Evolutionary conservation across 805 yeast genomes (phyloP).

Genomic region (Tanozyma kutaoensis): DNA sequence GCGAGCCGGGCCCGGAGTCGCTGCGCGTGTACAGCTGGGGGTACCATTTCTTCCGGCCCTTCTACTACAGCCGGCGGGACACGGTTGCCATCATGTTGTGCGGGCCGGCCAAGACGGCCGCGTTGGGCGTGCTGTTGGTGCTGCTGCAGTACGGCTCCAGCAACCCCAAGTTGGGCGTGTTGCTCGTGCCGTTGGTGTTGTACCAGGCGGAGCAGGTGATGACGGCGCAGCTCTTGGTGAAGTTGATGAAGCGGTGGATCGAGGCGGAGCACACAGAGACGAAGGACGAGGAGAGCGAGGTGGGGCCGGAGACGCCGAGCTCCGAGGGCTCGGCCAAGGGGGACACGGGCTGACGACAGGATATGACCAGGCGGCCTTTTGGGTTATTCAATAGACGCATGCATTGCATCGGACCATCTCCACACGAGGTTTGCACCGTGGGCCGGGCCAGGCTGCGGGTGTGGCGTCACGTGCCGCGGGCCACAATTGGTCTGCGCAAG

Average conservation of each 20-base stretch:
- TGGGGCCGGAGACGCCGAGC: no score
- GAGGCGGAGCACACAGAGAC: no score
- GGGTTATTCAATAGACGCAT: no score
- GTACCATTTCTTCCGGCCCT: conserved; percentile 41
- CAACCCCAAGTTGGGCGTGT: conserved; percentile 48
- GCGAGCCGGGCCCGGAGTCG: conserved; percentile 34
- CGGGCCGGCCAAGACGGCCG: conserved; percentile 91
- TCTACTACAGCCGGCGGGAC: conserved; percentile 57
- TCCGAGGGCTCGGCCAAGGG: no score
- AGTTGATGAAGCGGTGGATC: conserved; percentile 61
- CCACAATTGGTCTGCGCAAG: no score
- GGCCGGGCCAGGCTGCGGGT: no score
- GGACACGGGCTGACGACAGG: no score
- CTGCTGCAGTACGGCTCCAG: conserved; percentile 65
- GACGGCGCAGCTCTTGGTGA: conserved; percentile 62
- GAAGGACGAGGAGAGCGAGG: no score
- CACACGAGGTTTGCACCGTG: no score
- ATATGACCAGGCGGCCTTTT: no score
- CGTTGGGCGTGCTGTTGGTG: conserved; percentile 76
- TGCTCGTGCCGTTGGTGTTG: conserved; percentile 71
- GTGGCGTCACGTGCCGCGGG: no score
- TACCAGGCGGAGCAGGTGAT: conserved; percentile 84
- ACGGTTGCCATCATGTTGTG: conserved; percentile 74
- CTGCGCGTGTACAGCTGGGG: conserved; percentile 30
- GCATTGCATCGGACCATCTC: no score